Evolutionary conservation across 441 rosid genomes (phyloP).

Genomic region (Euphorbia schlechtendalii): DNA sequence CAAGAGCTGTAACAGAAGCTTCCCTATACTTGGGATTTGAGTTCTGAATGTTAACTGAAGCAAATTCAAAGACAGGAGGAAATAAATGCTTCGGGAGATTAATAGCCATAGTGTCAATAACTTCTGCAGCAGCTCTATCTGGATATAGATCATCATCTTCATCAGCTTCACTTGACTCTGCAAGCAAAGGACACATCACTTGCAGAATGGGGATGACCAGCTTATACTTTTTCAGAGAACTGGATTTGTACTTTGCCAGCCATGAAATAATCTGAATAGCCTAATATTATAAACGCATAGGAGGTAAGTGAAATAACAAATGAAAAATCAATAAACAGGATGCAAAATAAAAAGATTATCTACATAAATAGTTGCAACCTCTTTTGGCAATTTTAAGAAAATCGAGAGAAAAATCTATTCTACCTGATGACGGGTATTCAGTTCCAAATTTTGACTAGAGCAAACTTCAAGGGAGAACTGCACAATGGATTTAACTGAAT

Average conservation of each 20-base stretch:
- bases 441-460: constrained; percentile 77
- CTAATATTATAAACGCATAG: constrained; percentile 37
- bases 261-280: constrained; percentile 98
- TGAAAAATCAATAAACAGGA: neutral
- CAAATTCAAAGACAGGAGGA: constrained; percentile 72
- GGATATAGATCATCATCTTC: constrained; percentile 98
- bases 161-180: constrained; percentile 65
- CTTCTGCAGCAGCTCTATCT: constrained; percentile 99
- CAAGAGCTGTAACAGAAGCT: constrained; percentile 94
- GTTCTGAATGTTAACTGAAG: constrained; percentile 70
- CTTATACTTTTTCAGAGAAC: constrained; percentile 84
- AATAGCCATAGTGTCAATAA: constrained; percentile 94
- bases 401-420: constrained; percentile 11
- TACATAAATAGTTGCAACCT: neutral
- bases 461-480: constrained; percentile 97
- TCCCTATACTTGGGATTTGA: constrained; percentile 81
- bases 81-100: constrained; percentile 86
- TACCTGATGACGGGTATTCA: constrained; percentile 98
- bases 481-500: constrained; percentile 88
- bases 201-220: constrained; percentile 80
- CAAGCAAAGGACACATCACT: constrained; percentile 97
- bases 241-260: constrained; percentile 93
- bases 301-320: constrained; percentile 11
- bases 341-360: neutral
- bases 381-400: constrained; percentile 10